Base-by-base conservation (phyloP, 2,329 filamentous ascomycete genomes). In the Myriangium duriaei region DNA sequence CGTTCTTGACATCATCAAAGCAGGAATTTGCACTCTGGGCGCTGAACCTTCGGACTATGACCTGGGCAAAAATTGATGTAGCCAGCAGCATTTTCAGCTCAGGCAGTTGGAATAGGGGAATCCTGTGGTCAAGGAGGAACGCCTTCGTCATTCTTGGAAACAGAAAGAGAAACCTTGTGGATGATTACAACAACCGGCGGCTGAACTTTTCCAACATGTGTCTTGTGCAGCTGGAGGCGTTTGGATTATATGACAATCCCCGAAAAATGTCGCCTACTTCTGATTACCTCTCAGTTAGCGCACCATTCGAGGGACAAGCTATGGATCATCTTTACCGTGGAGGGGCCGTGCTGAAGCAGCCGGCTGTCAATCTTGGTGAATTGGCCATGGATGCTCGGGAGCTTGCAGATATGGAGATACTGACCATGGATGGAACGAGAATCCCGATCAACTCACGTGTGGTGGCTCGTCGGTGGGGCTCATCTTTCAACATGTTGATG, bases 1-100 rank as follows among this genome's bases (percentile, higher is more conserved):
- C 91, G 0, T 96, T 96, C 55, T 71, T 98, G 41, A 98, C 91
- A 0, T 95, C 88, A 1, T 95, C 88, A 1, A 96, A 95, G 61
- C 88, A 96, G 55, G 91, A 98, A 57, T 98, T 96, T 59, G 88
- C 91, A 0, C 68, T 98, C 1, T 98, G 91, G 91, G 88, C 91
- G 2, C 64, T 98, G 33, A 87, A 98, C 53, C 62, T 98, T 40
- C 76, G 80, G 42, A 91, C 79, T 1, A 63, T 98, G 38, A 91
- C 81, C 0, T 98, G 91, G 91, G 87, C 81, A 39, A 81, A 88
- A 6, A 96, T 98, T 47, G 91, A 98, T 59, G 91, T 87, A 1
- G 88, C 87, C 15, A 87, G 83, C 6, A 87, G 79, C 45, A 87
- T 96, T 3, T 96, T 98, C 58, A 88, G 84, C 51, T 85, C 94